These are phyloP conservation scores for Aspergillus sp. DNA, from an alignment of 2,329 filamentous ascomycete species.

Conservation along the genomic window DNA sequence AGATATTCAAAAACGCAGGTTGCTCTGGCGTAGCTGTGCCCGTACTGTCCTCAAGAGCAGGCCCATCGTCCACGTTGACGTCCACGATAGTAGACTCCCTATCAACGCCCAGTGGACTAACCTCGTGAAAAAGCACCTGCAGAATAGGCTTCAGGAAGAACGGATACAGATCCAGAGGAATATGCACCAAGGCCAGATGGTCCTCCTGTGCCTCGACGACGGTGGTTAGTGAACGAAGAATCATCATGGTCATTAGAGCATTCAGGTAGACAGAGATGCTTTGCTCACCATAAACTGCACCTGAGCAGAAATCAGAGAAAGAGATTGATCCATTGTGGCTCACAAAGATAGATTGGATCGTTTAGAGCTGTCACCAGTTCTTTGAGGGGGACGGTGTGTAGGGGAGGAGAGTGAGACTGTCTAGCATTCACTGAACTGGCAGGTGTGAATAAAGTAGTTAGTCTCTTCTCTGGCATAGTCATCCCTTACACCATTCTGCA, in stretches of 20 bases:
- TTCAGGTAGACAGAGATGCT: background rate
- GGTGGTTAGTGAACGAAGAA: constrained; percentile 12
- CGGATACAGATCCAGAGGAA: constrained; percentile 70
- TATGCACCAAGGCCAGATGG: constrained; percentile 80
- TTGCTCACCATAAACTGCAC: constrained; percentile 26
- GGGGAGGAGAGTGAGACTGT: background rate
- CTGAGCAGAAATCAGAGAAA: constrained; percentile 25
- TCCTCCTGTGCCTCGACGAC: constrained; percentile 58
- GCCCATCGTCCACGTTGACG: constrained; percentile 23
- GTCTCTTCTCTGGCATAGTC: no score
- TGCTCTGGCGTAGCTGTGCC: constrained; percentile 38
- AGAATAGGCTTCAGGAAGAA: constrained; percentile 80
- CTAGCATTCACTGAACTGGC: background rate
- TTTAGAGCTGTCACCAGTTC: background rate
- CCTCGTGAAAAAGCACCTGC: constrained; percentile 66
- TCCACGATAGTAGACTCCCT: constrained; percentile 22
- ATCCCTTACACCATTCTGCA: no score
- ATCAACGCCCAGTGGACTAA: constrained; percentile 31
- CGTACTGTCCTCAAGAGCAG: constrained; percentile 10
- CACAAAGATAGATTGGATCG: background rate
- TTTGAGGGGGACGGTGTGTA: background rate
- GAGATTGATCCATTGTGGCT: constrained; percentile 19
- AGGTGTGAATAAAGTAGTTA: no score
- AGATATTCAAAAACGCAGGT: constrained; percentile 87
- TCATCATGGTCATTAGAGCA: background rate